Percentiles rank a stretch among this genome's conserved stretches.
These are phyloP conservation scores for Peronospora belbahrii DNA, from an alignment of 352 stramenopile genomes.

Conservation along the genomic window DNA sequence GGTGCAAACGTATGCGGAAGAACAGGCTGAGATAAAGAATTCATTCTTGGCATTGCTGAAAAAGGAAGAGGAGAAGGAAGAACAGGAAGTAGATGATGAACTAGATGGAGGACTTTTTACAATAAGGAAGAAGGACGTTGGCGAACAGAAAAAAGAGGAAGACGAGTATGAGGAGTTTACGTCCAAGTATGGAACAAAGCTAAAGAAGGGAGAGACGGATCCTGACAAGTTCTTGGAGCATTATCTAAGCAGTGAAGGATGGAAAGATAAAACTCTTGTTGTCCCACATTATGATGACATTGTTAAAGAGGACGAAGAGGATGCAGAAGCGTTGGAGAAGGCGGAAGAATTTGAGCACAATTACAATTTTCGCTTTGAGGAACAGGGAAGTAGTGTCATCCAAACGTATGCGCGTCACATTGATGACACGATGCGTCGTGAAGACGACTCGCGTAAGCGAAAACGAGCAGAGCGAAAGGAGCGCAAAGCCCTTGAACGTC, in stretches of 20 bases:
- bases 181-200: constrained; percentile 53
- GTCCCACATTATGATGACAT: constrained; percentile 79
- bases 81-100: constrained; percentile 70
- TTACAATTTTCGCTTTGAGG: constrained; percentile 99
- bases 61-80: constrained; percentile 26
- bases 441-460: constrained; percentile 93
- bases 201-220: constrained; percentile 56
- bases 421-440: constrained; percentile 89
- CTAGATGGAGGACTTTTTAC: constrained; percentile 68
- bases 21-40: constrained; percentile 60
- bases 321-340: constrained; percentile 89
- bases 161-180: constrained; percentile 56
- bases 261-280: constrained; percentile 68
- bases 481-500: constrained; percentile 91
- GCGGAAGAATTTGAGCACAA: constrained; percentile 96
- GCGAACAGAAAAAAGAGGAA: constrained; percentile 58
- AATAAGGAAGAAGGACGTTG: constrained; percentile 54
- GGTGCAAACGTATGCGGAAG: constrained; percentile 60
- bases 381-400: constrained; percentile 87
- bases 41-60: constrained; percentile 55
- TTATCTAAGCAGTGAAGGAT: constrained; percentile 71
- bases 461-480: constrained; percentile 92
- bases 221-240: constrained; percentile 72
- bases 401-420: constrained; percentile 78
- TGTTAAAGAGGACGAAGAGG: constrained; percentile 83